These are phyloP conservation scores for Fusarium albidum DNA, from an alignment of 2,329 filamentous ascomycete genomes.

Conservation along the genomic window DNA sequence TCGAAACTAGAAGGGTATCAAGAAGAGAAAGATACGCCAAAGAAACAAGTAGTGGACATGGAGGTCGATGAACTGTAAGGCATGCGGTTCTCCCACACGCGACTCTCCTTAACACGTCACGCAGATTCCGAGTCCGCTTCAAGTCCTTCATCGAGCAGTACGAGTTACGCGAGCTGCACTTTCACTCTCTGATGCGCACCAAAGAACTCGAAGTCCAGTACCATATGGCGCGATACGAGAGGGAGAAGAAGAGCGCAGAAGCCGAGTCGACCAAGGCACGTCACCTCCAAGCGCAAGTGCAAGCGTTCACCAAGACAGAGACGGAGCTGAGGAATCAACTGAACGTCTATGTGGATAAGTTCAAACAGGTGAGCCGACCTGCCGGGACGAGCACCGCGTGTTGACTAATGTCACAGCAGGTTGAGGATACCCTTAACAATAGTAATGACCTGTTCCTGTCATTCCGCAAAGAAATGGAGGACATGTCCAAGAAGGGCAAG, in stretches of 20 bases:
- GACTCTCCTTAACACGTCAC: conserved; percentile 11
- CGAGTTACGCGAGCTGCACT: conserved; percentile 93
- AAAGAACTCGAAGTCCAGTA: conserved; percentile 97
- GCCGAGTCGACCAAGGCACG: conserved; percentile 80
- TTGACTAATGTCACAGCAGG: conserved; percentile 62
- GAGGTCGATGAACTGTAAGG: conserved; percentile 89
- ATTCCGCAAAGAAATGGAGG: conserved; percentile 98
- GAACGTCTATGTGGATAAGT: conserved; percentile 99
- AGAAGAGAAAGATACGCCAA: conserved; percentile 83
- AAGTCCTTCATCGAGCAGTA: conserved; percentile 98
- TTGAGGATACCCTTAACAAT: conserved; percentile 98
- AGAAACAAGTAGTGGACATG: conserved; percentile 82
- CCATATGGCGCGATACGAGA: conserved; percentile 86
- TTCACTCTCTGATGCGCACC: conserved; percentile 87
- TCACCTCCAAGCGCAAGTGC: conserved; percentile 88
- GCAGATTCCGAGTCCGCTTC: conserved; percentile 83
- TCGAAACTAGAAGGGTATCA: conserved; percentile 89
- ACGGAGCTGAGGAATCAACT: conserved; percentile 92
- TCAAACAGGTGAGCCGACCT: conserved; percentile 84
- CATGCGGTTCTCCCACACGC: background rate
- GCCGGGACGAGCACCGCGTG: conserved; percentile 19
- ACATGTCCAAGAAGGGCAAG: conserved; percentile 99
- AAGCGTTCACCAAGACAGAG: conserved; percentile 96
- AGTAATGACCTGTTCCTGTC: conserved; percentile 97
- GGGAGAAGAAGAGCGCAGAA: conserved; percentile 89